A percentile compares a stretch with the other conserved stretches of the same genome.
Evolutionary conservation across 1,284 basidiomycete species (phyloP).

Genomic region (Pyrrhoderma lamaoense): DNA sequence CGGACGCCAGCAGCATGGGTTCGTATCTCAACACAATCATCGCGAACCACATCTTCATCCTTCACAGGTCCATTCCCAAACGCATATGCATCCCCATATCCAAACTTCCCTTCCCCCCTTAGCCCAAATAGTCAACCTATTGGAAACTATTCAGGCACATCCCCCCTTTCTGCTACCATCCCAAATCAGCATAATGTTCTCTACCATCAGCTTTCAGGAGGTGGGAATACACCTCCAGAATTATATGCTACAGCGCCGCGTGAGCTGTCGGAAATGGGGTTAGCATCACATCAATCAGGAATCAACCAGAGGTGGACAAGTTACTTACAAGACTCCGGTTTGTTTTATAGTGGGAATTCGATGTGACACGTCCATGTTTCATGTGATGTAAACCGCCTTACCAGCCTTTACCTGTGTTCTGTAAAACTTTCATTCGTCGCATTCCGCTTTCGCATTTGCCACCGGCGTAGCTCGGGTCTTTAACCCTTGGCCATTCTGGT

Average conservation of each 20-base stretch:
- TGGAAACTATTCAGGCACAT: too few relatives aligned
- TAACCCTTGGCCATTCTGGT: too few relatives aligned
- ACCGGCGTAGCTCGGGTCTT: too few relatives aligned
- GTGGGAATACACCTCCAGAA: slow-evolving; percentile 7
- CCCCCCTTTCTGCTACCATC: neutral
- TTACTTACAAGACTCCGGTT: slow-evolving; percentile 15
- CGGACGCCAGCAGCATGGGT: slow-evolving; percentile 11
- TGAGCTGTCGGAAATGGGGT: slow-evolving; percentile 16
- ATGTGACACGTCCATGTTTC: neutral
- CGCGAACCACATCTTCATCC: neutral
- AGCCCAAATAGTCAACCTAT: too few relatives aligned
- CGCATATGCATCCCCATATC: neutral
- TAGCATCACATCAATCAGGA: slow-evolving; percentile 15
- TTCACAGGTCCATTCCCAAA: neutral
- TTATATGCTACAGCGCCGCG: slow-evolving; percentile 14
- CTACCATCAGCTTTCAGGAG: slow-evolving; percentile 1
- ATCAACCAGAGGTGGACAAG: slow-evolving; percentile 17
- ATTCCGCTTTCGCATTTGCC: too few relatives aligned
- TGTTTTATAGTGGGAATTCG: slow-evolving; percentile 9
- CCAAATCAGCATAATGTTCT: neutral
- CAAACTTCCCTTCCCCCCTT: neutral
- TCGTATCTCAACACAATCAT: slow-evolving; percentile 8
- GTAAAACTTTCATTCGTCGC: too few relatives aligned
- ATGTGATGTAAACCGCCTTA: too few relatives aligned
- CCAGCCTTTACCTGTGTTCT: too few relatives aligned